Conservation (phyloP, 208 protist species). For the Acanthamoeba healyi region DNA sequence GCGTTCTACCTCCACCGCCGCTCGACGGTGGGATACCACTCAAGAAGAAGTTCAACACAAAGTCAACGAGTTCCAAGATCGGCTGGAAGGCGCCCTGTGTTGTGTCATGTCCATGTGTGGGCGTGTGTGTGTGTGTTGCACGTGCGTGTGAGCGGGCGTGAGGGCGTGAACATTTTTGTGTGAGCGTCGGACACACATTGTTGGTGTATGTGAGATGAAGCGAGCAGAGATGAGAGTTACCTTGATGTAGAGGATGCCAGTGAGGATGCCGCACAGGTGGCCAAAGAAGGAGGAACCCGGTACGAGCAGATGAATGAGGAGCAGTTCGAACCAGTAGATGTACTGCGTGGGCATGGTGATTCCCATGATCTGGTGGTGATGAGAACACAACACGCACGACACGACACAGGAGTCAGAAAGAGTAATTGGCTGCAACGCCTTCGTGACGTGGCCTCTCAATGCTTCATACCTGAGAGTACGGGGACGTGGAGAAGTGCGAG, state of each 20-base stretch:
- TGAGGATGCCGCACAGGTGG: slow-evolving; percentile 72
- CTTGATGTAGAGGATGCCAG: slow-evolving; percentile 51
- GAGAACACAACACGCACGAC: background rate
- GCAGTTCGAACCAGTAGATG: slow-evolving; percentile 72
- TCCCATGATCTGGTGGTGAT: slow-evolving; percentile 61
- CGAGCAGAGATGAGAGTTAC: background rate
- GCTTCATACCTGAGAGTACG: slow-evolving; percentile 35
- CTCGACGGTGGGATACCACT: background rate
- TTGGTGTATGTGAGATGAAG: too few relatives aligned
- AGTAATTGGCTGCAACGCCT: too few relatives aligned
- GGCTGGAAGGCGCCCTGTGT: background rate
- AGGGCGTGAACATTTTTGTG: too few relatives aligned
- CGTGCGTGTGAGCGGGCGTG: too few relatives aligned
- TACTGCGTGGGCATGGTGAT: slow-evolving; percentile 52
- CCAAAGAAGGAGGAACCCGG: slow-evolving; percentile 68
- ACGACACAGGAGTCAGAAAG: background rate
- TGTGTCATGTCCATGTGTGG: too few relatives aligned
- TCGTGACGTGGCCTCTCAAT: too few relatives aligned
- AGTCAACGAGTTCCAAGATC: background rate
- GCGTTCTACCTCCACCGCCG: background rate
- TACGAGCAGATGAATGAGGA: slow-evolving; percentile 74
- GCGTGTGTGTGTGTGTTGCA: background rate
- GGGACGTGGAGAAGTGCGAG: slow-evolving; percentile 60
- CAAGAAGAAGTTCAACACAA: background rate
- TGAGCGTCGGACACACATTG: too few relatives aligned